A percentile compares a stretch with the other conserved stretches of the same genome.
phyloP scores from a whole-genome alignment of 106 monocot genomes.

The Platanthera zijinensis region DNA sequence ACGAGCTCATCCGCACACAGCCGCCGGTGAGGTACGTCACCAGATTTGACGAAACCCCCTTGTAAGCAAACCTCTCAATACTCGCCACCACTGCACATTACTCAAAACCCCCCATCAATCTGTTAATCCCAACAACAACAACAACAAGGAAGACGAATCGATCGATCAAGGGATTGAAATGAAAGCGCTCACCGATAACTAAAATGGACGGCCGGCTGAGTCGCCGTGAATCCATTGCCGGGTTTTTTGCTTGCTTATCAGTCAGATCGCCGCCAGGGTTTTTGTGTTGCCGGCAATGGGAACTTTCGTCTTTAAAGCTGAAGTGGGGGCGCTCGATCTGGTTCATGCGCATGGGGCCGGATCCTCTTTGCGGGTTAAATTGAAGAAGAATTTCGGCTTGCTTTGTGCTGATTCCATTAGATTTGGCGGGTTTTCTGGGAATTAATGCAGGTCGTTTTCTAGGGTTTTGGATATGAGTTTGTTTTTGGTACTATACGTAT shows the following conservation, averaged over 20 bases:
- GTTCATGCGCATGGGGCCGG: neutral
- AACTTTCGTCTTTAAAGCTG: neutral
- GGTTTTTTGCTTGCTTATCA: neutral
- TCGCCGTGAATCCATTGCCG: conserved; percentile 6
- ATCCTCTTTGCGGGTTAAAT: neutral
- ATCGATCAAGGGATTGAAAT: neutral
- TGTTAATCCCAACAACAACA: neutral
- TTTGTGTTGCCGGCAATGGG: conserved; percentile 1
- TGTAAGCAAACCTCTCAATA: conserved; percentile 91
- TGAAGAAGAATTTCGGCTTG: neutral
- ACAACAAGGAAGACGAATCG: neutral
- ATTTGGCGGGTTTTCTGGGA: too few relatives aligned
- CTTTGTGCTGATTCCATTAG: too few relatives aligned
- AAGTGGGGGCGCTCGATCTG: neutral
- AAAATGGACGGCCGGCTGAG: conserved; percentile 75
- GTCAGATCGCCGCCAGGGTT: neutral
- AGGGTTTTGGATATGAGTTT: too few relatives aligned
- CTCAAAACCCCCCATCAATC: neutral
- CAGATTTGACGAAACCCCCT: conserved; percentile 90
- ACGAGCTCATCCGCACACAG: conserved; percentile 56
- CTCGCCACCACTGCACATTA: conserved; percentile 69
- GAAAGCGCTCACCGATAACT: conserved; percentile 50
- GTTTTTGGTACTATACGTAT: too few relatives aligned
- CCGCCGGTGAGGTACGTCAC: conserved; percentile 83
- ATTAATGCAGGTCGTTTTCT: too few relatives aligned